Evolutionary conservation across 306 rosid genomes (phyloP), one percentile per base, ranked within the genome.

Genomic region (Prunus davidiana): DNA sequence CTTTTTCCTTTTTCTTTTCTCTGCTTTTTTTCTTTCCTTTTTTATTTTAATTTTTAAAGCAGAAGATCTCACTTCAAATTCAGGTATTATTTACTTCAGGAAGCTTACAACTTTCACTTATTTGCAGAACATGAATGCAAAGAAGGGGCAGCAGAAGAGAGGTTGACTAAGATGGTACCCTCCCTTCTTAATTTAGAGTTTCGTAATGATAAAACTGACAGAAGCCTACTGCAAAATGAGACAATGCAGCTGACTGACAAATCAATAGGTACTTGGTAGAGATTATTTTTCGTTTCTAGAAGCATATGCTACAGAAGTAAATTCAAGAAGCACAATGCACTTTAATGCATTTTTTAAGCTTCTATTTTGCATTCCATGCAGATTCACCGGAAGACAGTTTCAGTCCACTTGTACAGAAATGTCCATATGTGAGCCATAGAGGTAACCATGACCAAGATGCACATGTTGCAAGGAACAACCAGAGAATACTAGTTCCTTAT

Each of bases 401-500:
- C 75, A 58, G 8, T 15, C 2, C 12, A 2, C 12, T 20, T 45
- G 28, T 22, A 15, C 75, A 68, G 6, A 70, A 19, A 14, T 11
- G 20, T 70, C 2, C 10, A 64, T 3, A 19, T 22, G 25, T 15
- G 12, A 0, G 15, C 5, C 12, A 67, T 20, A 10, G 62, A 20
- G 27, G 12, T 56, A 56, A n/a, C 27, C 27, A 56, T 3, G 62
- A 20, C 62, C 24, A 56, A 20, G 25, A 56, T 52, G 73, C 56
- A 22, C 66, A 54, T 14, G 19, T 69, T 58, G 70, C 63, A 60
- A 69, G 18, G 9, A 49, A 38, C 25, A 6, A 11, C 7, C 32
- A 58, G 47, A 71, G 34, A 64, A 50, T 64, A 6, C 4, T 78
- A 13, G 80, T 80, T 75, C 45, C 22, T 15, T 57, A 77, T 72